A percentile compares a stretch with the other conserved stretches of the same genome.
Evolutionary conservation across 768 basidiomycete species (phyloP).

Genomic region (Amylocystis lapponica): DNA sequence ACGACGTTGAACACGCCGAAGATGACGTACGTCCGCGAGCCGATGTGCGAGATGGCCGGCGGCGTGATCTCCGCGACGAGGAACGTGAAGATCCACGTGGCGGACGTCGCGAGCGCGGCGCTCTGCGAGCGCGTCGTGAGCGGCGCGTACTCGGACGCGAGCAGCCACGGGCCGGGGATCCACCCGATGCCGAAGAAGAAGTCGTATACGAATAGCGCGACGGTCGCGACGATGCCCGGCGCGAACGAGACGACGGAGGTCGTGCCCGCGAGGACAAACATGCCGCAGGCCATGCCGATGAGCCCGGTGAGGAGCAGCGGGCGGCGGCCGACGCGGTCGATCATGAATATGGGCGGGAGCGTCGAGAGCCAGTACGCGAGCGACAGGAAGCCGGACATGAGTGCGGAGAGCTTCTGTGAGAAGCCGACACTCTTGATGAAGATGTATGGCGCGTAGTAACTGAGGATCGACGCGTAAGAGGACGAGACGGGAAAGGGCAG

Average conservation of each 20-base stretch:
- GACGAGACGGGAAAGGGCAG: too few relatives aligned
- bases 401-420: conserved; percentile 33
- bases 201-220: conserved; percentile 38
- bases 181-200: conserved; percentile 26
- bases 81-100: conserved; percentile 4
- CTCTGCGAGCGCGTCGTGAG: not conserved
- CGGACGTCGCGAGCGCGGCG: conserved; percentile 4
- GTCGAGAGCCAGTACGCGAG: conserved; percentile 35
- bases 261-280: conserved; percentile 29
- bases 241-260: conserved; percentile 29
- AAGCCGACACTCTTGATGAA: conserved; percentile 39
- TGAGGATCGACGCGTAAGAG: conserved; percentile 5
- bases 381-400: conserved; percentile 33
- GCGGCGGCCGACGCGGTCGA: conserved; percentile 34
- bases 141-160: not conserved
- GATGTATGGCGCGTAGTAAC: conserved; percentile 34
- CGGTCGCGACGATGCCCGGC: conserved; percentile 32
- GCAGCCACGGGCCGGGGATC: not conserved
- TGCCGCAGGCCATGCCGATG: conserved; percentile 31
- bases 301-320: conserved; percentile 32
- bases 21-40: conserved; percentile 39
- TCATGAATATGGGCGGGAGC: conserved; percentile 26
- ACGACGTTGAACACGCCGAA: conserved; percentile 39
- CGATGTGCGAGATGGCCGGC: conserved; percentile 35
- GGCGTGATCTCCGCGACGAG: conserved; percentile 37